Base-by-base conservation (phyloP, 78 protist genomes). In the Dictyostelium brefeldianum region DNA sequence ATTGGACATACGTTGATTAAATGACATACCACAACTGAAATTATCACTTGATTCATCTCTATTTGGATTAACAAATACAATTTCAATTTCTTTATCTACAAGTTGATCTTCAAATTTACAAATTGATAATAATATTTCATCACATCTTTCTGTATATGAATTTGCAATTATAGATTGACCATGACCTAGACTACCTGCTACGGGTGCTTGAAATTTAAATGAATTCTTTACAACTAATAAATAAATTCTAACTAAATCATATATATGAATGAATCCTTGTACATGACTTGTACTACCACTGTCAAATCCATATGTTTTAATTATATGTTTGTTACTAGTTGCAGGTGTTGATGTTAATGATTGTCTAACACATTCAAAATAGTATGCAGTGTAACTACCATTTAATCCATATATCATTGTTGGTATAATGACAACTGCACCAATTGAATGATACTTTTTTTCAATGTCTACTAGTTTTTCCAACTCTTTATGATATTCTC, bases 371-470 rank as follows among this genome's bases (percentile, higher is more conserved):
- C 75, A 67, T 25, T 67, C 48, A 67, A 31, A 67, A 67, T 67
- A 67, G 15, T 31, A 67, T 14, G 22, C 18, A 14, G 43, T 27
- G 31, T 67, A 67, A 29, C 47, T 29, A 67, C 75, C 27, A 67
- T 67, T 67, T 31, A 31, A 31, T 29, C 75, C 75, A 67, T 67
- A 67, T 4, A 67, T 67, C 75, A 67, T 67, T 15, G 75, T 31
- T 27, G 75, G 75, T 67, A 67, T 67, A 11, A 67, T 67, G 17
- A 67, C 17, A 10, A 67, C 15, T 67, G 75, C 75, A 17, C 48
- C 48, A 17, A 67, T 67, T 15, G 12, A 6, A 27, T 9, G 18
- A 67, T 67, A 67, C 17, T 36, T 31, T 6, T 67, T 20, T 31
- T 67, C 75, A 31, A 67, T 67, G 14, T 67, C 75, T 12, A 67